Percentiles rank a stretch among this genome's conserved stretches.
Evolutionary conservation across 2,329 filamentous ascomycete species (phyloP).

Genomic region (Apiospora koreana): DNA sequence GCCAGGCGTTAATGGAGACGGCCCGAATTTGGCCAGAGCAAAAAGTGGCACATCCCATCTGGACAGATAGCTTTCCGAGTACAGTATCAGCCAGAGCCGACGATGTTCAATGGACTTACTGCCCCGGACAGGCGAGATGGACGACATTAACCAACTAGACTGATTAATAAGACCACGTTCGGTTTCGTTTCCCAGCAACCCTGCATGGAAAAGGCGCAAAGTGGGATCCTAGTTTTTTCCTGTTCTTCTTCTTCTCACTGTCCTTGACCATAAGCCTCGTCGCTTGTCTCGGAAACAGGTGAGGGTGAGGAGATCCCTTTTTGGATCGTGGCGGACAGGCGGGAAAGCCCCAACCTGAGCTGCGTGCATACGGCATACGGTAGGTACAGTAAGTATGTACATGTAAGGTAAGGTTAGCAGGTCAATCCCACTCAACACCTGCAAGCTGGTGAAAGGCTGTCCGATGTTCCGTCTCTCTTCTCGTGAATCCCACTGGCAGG

Average conservation of each 20-base stretch:
- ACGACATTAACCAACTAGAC: background rate
- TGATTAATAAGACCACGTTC: conserved; percentile 2
- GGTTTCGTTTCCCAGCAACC: background rate
- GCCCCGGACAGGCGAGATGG: background rate
- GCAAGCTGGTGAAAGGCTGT: background rate
- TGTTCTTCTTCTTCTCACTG: background rate
- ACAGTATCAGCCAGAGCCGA: background rate
- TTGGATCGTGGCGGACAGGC: background rate
- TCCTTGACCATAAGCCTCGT: background rate
- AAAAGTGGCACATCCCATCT: background rate
- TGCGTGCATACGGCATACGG: background rate
- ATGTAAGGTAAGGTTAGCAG: background rate
- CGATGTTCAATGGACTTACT: conserved; percentile 1
- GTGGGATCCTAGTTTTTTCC: background rate
- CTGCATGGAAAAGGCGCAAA: background rate
- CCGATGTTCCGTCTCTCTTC: background rate
- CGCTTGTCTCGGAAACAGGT: conserved; percentile 8
- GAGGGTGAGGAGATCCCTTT: conserved; percentile 3
- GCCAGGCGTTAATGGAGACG: background rate
- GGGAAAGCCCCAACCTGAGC: background rate
- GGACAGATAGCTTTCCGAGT: background rate
- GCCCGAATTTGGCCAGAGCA: conserved; percentile 4
- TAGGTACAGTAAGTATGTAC: background rate
- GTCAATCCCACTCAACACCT: background rate
- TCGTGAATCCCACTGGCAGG: background rate